A percentile compares a stretch with the other conserved stretches of the same genome.
Evolutionary conservation across 2,329 filamentous ascomycete genomes (phyloP).

Genomic region (Aspergillus vadensis): DNA sequence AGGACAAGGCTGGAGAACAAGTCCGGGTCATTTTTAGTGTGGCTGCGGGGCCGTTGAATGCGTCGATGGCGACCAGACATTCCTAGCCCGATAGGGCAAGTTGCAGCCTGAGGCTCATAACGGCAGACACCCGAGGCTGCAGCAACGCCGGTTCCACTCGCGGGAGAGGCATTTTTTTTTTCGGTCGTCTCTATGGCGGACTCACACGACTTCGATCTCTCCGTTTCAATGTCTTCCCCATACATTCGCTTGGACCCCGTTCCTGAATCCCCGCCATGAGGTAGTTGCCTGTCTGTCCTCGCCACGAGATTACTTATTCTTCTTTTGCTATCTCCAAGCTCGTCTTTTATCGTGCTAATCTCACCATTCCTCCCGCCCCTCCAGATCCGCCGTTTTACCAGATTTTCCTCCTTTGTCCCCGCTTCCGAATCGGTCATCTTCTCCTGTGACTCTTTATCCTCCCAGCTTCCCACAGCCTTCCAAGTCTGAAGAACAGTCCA

Average conservation of each 20-base stretch:
- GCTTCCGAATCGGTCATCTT: constrained; percentile 21
- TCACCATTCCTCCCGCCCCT: constrained; percentile 29
- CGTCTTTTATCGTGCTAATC: constrained; percentile 20
- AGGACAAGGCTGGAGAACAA: background rate
- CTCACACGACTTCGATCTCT: constrained; percentile 35
- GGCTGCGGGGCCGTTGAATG: constrained; percentile 26
- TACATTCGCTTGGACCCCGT: constrained; percentile 24
- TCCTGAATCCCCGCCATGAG: constrained; percentile 36
- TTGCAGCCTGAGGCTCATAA: constrained; percentile 30
- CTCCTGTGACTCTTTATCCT: constrained; percentile 18
- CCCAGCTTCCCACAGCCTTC: constrained; percentile 18
- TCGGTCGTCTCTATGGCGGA: constrained; percentile 31
- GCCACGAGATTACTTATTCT: constrained; percentile 16
- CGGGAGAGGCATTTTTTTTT: constrained; percentile 38
- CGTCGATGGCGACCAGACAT: constrained; percentile 15
- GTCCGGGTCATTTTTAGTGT: background rate
- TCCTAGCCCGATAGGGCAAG: constrained; percentile 28
- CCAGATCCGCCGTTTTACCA: constrained; percentile 33
- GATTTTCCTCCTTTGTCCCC: constrained; percentile 30
- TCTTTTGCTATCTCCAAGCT: constrained; percentile 10
- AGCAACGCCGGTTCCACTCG: constrained; percentile 37
- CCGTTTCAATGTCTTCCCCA: constrained; percentile 25
- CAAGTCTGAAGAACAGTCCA: constrained; percentile 21
- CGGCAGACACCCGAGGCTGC: constrained; percentile 28
- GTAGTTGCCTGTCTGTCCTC: constrained; percentile 31